Base-by-base conservation (phyloP, 495 filamentous ascomycete genomes). In the Staphylotrichum tortipilum region DNA sequence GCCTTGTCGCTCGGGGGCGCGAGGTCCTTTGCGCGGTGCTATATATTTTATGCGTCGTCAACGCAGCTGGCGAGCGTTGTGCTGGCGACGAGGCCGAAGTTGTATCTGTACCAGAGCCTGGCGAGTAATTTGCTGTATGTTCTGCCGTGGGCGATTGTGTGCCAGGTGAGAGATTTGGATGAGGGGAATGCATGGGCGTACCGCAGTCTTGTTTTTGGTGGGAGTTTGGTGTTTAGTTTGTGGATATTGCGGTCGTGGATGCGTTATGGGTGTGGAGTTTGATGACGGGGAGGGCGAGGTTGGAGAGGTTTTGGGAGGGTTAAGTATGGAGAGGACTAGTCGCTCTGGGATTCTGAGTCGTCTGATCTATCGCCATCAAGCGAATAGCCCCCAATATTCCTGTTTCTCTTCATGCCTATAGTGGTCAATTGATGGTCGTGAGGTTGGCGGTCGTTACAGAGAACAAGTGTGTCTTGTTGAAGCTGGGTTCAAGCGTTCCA, bases 131-230 rank as follows among this genome's bases (percentile, higher is more conserved):
- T 88, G 4, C 60, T 81, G 28, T 87, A 78, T 62, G 80, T 85
- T 22, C 64, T 88, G 0, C 83, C 85, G 2, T 86, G 83, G 81
- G 82, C 83, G 0, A 79, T 86, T 41, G 80, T 73, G 3, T 75
- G 79, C n/a, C 75, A 74, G 12, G 62, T 66, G 4, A 57, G 65
- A 18, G 52, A 68, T 31, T 54, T 85, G 31, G 67, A 75, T 17
- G 61, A 62, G 21, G 63, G 61, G 0, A 73, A 78, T 45, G 81
- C 83, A 2, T 88, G 85, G 85, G 84, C 71, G 0, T 86, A 78
- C 54, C 73, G 88, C 61, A 68, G 70, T 1, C 57, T 87, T 3
- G 74, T 86, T 2, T 88, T 88, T 70, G 84, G 84, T 0, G 84
- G 83, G 2, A 78, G 75, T 47, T 62, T 86, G 38, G 81, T 88